Base-by-base conservation (phyloP, 371 early-diverging fungal genomes). In the Rhizomucor miehei region DNA sequence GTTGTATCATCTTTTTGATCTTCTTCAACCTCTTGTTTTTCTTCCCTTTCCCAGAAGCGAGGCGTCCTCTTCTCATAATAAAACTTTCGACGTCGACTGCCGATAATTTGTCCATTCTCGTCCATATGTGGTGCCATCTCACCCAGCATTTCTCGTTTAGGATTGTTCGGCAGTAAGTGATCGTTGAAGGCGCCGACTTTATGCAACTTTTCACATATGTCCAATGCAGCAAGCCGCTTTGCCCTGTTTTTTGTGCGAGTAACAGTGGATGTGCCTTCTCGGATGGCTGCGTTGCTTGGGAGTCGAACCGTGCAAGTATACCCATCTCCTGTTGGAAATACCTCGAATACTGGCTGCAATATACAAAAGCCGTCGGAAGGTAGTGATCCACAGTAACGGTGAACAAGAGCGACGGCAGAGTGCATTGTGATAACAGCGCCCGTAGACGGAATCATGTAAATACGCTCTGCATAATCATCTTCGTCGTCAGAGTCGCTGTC, bases 191-290 rank as follows among this genome's bases (percentile, higher is more conserved):
- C 90, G 2, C 88, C 84, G 1, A 71, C 38, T 17, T 58, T 56
- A 40, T 89, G 84, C 8, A 96, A 73, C 47, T 76, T 63, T 45
- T 83, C 80, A 48, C 89, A 83, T 0, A 86, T 79, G 35, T 89
- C 81, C 37, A 91, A 79, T 0, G 91, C 88, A 0, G 86, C 91
- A 2, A 80, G 62, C 12, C 87, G 83, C 59, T 84, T 90, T 5
- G 97, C 94, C 37, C 73, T 63, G 16, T 44, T 60, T 49, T 88
- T 89, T 35, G 80, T 81, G 5, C 72, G 64, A 37, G 82, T 67
- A 1, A 67, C 57, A 24, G 84, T 82, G 0, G 89, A 88, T 10
- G 67, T 69, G 0, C 86, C 67, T 12, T 63, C 56, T 8, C 80
- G 77, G 11, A 91, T 52, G 5, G 88, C 80, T 0, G 89, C 84